Evolutionary conservation across 106 monocot genomes (phyloP), one percentile per base, ranked within the genome.

Genomic region (Triglochin maritima): DNA sequence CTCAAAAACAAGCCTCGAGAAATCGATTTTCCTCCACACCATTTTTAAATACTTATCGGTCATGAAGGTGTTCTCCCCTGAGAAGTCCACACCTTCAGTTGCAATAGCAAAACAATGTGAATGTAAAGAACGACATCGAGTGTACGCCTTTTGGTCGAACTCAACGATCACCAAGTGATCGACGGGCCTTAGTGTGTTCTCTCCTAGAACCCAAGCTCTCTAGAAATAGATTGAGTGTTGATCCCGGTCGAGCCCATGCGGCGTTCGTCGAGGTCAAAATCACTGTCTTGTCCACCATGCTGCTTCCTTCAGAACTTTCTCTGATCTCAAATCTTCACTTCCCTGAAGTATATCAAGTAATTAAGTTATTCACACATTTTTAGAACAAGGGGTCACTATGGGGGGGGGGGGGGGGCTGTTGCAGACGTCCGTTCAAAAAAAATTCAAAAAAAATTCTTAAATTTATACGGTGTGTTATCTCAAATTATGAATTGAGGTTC

Each of bases 21-120:
- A 81, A 53, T 73, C 72, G 2, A 73, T 64, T 52, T 60, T 68
- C 14, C 72, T 69, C 76, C 81, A 77, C 77, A 72, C 77, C 72
- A 81, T 77, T 64, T 77, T 72, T 52, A 81, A 55, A 48, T 72
- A 81, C 0, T 46, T 72, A 6, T 57, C 72, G 0, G 72, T 47
- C 68, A 72, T 68, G 62, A 73, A 81, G 2, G 49, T 10, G 68
- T 81, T 72, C 72, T 77, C 47, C 3, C 17, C 68, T 9, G 81
- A 72, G 69, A 81, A 81, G 59, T 81, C 76, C 41, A 61, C 64
- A 10, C 81, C 77, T 4, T 72, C 50, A 3, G 77, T 72, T 5
- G 17, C 62, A 50, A 81, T 49, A 3, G 67, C 76, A 43, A 72
- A 81, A 68, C 81, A 81, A 11, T 77, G 81, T 4, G 3, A 2